Evolutionary conservation across 805 yeast species (phyloP), one percentile per base, ranked within the genome.

Genomic region (Ogataea parapolymorpha): DNA sequence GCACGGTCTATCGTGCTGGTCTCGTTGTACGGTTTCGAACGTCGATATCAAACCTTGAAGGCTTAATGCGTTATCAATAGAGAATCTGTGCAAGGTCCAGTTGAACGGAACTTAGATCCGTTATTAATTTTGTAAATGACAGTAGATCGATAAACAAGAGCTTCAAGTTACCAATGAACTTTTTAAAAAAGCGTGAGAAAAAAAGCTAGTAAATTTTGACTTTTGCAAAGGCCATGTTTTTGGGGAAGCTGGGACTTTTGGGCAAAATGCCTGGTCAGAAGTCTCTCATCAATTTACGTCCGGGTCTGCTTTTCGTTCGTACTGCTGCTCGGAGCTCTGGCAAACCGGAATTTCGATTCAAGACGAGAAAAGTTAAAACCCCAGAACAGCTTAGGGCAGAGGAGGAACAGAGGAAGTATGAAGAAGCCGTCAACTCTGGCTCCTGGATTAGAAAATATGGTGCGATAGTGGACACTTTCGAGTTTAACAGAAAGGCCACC

Each of bases 401-500:
- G 32, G 59, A 53, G 34, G 63, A 57, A 14, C 43, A 51, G 22
- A 50, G 52, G 37, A 53, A 54, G 40, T 58, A 54, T 29, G 47
- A 56, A n/a, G 67, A 59, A 32, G 68, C 65, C 0, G 39, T 62
- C 16, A 57, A 63, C 27, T 59, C 66, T 1, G 66, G 63, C 1
- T 60, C 64, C 3, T 50, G 55, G 54, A 26, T 62, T 13, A 49
- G 60, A 14, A 67, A 76, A 55, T 76, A 76, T 72, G 80, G 79
- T 33, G 81, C 82, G 3, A 65, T 64, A 26, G 63, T 72, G 7
- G 64, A 80, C 40, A 71, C 82, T 2, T 72, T 73, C 39, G 71
- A 74, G 39, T 83, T 83, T 62, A 74, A 77, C 45, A 79, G 74
- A 52, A 72, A 74, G 36, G 70, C 83, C 70, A 80, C 89, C 5